Evolutionary conservation across 768 basidiomycete species (phyloP).

Genomic region (Auriscalpium microsporum): DNA sequence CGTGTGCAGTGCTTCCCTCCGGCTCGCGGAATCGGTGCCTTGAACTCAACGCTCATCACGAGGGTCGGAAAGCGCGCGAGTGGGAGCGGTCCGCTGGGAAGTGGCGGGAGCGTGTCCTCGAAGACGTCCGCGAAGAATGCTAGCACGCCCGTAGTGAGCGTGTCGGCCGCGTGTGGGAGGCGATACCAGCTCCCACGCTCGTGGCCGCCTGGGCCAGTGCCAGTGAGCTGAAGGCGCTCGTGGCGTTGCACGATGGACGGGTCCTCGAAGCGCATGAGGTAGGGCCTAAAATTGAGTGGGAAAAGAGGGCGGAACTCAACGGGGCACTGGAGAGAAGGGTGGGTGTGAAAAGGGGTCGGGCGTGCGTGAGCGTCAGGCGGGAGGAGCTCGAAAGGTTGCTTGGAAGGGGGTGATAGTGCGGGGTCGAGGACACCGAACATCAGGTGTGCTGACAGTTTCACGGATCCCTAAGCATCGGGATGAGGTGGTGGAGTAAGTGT

Average conservation of each 20-base stretch:
- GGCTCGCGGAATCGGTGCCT: constrained; percentile 40
- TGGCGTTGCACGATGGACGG: no score
- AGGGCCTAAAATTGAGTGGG: no score
- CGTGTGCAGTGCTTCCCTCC: constrained; percentile 26
- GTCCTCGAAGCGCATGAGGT: no score
- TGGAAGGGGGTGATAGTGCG: background rate
- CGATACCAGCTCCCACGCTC: constrained; percentile 56
- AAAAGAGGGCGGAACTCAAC: no score
- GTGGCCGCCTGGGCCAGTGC: constrained; percentile 22
- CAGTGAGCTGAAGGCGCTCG: no score
- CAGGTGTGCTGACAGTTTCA: background rate
- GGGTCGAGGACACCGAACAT: background rate
- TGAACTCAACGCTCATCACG: constrained; percentile 54
- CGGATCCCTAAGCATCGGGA: background rate
- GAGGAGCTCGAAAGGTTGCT: background rate
- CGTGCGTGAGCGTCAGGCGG: constrained; percentile 1
- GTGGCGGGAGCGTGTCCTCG: constrained; percentile 20
- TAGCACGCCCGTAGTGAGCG: constrained; percentile 38
- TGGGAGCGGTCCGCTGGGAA: constrained; percentile 3
- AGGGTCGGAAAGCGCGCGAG: constrained; percentile 47
- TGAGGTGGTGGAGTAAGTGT: no score
- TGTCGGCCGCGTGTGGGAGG: constrained; percentile 34
- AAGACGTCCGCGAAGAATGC: constrained; percentile 53
- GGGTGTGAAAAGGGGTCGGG: constrained; percentile 1
- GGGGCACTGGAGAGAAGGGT: background rate